Percentiles rank a stretch among this genome's conserved stretches.
phyloP scores from a whole-genome alignment of 2,329 filamentous ascomycete species.

The Ophiostoma tasmaniense region DNA sequence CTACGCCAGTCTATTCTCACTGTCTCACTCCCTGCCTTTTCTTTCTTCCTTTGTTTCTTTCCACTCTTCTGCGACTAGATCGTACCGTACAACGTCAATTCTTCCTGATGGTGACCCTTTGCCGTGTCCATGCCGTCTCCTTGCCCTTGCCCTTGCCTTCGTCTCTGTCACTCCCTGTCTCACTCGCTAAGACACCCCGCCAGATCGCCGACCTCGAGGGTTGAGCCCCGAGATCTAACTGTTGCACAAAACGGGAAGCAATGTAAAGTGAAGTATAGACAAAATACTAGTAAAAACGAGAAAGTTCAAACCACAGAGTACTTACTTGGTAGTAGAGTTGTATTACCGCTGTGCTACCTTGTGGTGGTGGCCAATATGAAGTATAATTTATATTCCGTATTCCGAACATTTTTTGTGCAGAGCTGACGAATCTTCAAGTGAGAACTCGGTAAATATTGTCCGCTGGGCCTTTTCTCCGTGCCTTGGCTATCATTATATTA shows the following conservation, averaged over 20 bases:
- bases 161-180: not conserved
- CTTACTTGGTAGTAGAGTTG: too few relatives aligned
- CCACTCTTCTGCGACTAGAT: not conserved
- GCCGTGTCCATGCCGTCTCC: not conserved
- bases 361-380: not conserved
- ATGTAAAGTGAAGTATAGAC: not conserved
- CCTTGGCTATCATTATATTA: too few relatives aligned
- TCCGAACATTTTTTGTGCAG: not conserved
- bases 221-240: not conserved
- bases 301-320: not conserved
- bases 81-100: not conserved
- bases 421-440: too few relatives aligned
- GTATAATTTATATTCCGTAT: not conserved
- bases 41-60: not conserved
- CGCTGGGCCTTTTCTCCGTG: not conserved
- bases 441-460: not conserved
- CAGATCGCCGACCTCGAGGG: not conserved
- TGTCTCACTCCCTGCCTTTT: constrained; percentile 4
- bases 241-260: not conserved
- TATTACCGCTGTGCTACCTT: not conserved
- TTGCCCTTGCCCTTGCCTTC: not conserved
- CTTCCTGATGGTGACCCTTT: not conserved
- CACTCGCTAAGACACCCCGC: not conserved
- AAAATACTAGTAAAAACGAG: not conserved
- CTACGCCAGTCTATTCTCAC: not conserved